Conservation (phyloP, 164 flowering plant species). For the Kalanchoe fedtschenkoi region DNA sequence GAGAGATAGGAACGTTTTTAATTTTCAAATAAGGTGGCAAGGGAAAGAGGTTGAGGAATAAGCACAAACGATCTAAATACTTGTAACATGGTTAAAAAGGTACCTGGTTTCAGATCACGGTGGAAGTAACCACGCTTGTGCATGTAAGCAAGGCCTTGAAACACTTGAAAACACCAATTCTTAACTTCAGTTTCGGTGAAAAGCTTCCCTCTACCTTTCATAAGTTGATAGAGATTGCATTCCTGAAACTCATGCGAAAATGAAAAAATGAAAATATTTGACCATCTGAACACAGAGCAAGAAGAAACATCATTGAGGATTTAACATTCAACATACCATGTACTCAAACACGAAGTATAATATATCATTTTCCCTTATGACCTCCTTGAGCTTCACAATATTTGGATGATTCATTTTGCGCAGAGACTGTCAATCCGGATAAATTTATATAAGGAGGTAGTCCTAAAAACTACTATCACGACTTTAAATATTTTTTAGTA, state of each 20-base stretch:
- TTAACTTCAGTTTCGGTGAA: slow-evolving; percentile 79
- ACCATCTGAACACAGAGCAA: not conserved
- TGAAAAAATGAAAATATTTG: not conserved
- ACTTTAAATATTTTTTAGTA: not conserved
- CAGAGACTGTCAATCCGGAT: slow-evolving; percentile 50
- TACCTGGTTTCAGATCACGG: slow-evolving; percentile 37
- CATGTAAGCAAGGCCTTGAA: slow-evolving; percentile 95
- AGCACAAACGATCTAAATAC: not conserved
- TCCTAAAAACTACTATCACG: not conserved
- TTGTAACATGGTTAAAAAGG: not conserved
- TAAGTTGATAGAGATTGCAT: slow-evolving; percentile 86
- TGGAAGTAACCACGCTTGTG: slow-evolving; percentile 80
- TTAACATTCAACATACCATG: slow-evolving; percentile 43
- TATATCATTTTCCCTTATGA: slow-evolving; percentile 78
- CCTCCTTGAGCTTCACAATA: slow-evolving; percentile 96
- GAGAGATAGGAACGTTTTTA: no score
- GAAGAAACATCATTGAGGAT: not conserved
- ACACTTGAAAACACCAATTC: slow-evolving; percentile 98
- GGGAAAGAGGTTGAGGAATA: no score
- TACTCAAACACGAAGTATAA: slow-evolving; percentile 88
- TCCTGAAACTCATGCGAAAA: slow-evolving; percentile 34
- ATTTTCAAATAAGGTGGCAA: no score
- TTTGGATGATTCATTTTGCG: slow-evolving; percentile 91
- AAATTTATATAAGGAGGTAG: not conserved
- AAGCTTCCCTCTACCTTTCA: slow-evolving; percentile 65